A percentile compares a stretch with the other conserved stretches of the same genome.
These are phyloP conservation scores for Talaromyces sp. DNA, from an alignment of 2,329 filamentous ascomycete species.

Conservation along the genomic window DNA sequence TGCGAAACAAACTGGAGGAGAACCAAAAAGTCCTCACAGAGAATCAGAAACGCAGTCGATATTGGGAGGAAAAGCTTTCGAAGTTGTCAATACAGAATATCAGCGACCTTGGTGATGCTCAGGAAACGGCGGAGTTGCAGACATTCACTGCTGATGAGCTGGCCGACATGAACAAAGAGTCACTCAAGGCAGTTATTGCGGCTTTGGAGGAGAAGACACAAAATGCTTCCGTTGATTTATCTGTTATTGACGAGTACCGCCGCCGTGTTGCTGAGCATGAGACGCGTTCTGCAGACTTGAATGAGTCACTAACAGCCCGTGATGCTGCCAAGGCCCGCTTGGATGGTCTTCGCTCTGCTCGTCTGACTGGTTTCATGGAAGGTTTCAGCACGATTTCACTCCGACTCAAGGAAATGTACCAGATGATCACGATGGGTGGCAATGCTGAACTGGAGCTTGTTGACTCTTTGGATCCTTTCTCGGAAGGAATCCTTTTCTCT, in stretches of 20 bases:
- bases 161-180: constrained; percentile 60
- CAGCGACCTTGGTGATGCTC: constrained; percentile 62
- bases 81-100: constrained; percentile 83
- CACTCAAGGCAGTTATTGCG: constrained; percentile 63
- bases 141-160: constrained; percentile 72
- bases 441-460: constrained; percentile 97
- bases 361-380: constrained; percentile 96
- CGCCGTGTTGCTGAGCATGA: constrained; percentile 80
- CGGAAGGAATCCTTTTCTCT: constrained; percentile 91
- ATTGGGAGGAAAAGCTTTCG: constrained; percentile 86
- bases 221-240: constrained; percentile 81
- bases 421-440: constrained; percentile 99
- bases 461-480: constrained; percentile 93
- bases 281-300: constrained; percentile 77
- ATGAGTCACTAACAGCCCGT: constrained; percentile 70
- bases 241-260: constrained; percentile 84
- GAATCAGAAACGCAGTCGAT: constrained; percentile 76
- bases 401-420: constrained; percentile 98
- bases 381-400: constrained; percentile 93
- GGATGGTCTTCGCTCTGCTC: constrained; percentile 84
- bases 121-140: constrained; percentile 55
- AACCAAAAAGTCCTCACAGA: constrained; percentile 85
- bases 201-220: constrained; percentile 72
- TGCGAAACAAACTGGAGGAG: constrained; percentile 96
- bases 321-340: constrained; percentile 88